Base-by-base conservation (phyloP, 192 early-diverging fungal species). In the Chytriomyces sp. region DNA sequence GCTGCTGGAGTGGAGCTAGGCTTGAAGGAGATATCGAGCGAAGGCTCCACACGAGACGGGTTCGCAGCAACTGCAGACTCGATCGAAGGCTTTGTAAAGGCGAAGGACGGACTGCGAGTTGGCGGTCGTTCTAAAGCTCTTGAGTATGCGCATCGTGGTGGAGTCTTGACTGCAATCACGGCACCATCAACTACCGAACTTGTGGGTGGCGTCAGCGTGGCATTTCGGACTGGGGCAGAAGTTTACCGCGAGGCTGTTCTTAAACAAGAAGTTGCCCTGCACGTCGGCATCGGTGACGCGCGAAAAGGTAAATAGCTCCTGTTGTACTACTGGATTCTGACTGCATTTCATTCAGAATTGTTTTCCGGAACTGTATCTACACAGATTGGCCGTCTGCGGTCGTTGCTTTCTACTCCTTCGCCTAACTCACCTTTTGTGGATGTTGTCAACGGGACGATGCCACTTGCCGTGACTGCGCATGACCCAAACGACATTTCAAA, bases 41-140 rank as follows among this genome's bases (percentile, higher is more conserved):
- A 93, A 74, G 70, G 54, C 1, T 59, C 67, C 26, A 91, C 91
- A 28, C 64, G 77, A 32, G 90, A 92, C 80, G 90, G 90, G 10
- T 22, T 58, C 44, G 10, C 59, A 76, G 34, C 75, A n/a, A 70
- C 77, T 22, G 26, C 67, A n/a, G 64, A 80, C 39, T 86, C 90
- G 41, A 65, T 87, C n/a, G 89, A 90, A 60, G 63, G 63, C 7
- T 40, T 65, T 14, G 63, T 65, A 4, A 25, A 19, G 17, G 63
- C 63, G 5, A 65, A 65, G 28, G 63, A 65, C 52, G 91, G 91
- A 14, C 55, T 92, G 25, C 84, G 85, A 64, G 75, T 92, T 19
- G 91, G 76, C 17, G 60, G 62, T 1, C 28, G 19, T 19, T 34
- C 39, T 26, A 64, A 56, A 25, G 12, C 34, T 14, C 44, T 33